These are phyloP conservation scores for Melastoma malabathricum DNA, from an alignment of 345 rosid genomes.

Conservation along the genomic window DNA sequence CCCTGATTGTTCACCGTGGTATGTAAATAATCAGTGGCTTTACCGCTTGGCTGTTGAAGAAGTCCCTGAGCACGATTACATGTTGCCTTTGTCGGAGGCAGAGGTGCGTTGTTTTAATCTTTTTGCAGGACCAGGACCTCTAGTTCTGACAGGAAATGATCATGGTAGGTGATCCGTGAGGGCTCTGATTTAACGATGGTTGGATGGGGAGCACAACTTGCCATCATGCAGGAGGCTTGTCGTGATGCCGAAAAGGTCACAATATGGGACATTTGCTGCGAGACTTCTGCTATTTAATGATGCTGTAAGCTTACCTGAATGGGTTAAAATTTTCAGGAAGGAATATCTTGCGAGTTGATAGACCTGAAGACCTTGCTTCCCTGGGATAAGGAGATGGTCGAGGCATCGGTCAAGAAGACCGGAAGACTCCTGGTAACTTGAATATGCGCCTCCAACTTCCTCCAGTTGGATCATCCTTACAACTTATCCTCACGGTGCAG, in stretches of 20 bases:
- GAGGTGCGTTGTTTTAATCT: constrained; percentile 31
- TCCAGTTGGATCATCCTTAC: neutral
- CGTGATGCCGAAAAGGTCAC: constrained; percentile 57
- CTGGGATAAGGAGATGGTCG: constrained; percentile 88
- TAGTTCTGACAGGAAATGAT: constrained; percentile 6
- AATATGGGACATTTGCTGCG: neutral
- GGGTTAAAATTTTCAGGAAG: constrained; percentile 37
- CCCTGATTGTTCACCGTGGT: no score
- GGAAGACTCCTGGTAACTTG: constrained; percentile 69
- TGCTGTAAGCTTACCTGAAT: neutral
- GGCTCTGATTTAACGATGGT: constrained; percentile 83
- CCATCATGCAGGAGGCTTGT: constrained; percentile 81
- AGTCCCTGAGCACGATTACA: constrained; percentile 83
- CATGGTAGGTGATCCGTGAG: constrained; percentile 54
- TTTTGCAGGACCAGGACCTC: constrained; percentile 3
- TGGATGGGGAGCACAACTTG: constrained; percentile 94
- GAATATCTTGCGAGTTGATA: constrained; percentile 81
- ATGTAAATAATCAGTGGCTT: constrained; percentile 45
- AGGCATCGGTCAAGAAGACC: constrained; percentile 73
- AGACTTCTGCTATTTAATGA: neutral
- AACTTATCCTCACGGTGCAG: constrained; percentile 22
- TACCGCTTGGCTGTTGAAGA: constrained; percentile 80
- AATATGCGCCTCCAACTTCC: neutral
- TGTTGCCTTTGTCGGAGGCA: constrained; percentile 80
- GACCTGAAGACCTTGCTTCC: constrained; percentile 77